These are phyloP conservation scores for Neurospora sp. DNA, from an alignment of 495 filamentous ascomycete species.

Conservation along the genomic window DNA sequence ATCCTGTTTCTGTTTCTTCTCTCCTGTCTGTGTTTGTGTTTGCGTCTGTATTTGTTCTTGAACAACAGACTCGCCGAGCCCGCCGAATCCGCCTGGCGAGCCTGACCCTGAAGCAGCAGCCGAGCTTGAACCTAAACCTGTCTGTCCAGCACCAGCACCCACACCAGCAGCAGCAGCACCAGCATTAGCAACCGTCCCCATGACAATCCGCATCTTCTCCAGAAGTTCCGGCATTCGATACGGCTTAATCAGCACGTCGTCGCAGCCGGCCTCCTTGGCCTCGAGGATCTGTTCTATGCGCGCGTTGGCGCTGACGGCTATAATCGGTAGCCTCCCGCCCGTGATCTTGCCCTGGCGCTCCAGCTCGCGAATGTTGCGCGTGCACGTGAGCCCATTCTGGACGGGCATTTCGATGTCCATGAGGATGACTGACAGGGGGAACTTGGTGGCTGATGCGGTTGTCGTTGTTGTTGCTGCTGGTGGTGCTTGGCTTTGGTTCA, in stretches of 20 bases:
- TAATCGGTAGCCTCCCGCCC: constrained; percentile 54
- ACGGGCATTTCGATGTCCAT: constrained; percentile 86
- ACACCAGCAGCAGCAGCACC: not conserved
- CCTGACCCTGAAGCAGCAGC: not conserved
- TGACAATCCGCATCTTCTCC: constrained; percentile 39
- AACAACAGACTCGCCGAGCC: not conserved
- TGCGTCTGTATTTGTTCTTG: not conserved
- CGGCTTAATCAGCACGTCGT: constrained; percentile 37
- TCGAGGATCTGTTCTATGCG: constrained; percentile 54
- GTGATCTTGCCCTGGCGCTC: constrained; percentile 39
- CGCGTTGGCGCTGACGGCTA: constrained; percentile 72
- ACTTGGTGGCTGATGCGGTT: not conserved
- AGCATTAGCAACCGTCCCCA: constrained; percentile 39
- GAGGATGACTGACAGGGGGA: constrained; percentile 42
- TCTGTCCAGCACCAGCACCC: not conserved
- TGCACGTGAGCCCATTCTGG: constrained; percentile 68
- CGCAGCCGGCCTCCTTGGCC: constrained; percentile 51
- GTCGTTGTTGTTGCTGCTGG: constrained; percentile 14
- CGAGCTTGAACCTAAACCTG: not conserved
- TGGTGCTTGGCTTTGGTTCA: constrained; percentile 5
- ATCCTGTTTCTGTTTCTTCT: not conserved
- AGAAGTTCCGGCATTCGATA: constrained; percentile 37
- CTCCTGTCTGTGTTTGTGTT: not conserved
- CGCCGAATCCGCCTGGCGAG: not conserved
- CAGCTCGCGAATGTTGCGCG: constrained; percentile 53